phyloP scores from a whole-genome alignment of 2,329 filamentous ascomycete genomes.

The Plectosphaerella sp. region DNA sequence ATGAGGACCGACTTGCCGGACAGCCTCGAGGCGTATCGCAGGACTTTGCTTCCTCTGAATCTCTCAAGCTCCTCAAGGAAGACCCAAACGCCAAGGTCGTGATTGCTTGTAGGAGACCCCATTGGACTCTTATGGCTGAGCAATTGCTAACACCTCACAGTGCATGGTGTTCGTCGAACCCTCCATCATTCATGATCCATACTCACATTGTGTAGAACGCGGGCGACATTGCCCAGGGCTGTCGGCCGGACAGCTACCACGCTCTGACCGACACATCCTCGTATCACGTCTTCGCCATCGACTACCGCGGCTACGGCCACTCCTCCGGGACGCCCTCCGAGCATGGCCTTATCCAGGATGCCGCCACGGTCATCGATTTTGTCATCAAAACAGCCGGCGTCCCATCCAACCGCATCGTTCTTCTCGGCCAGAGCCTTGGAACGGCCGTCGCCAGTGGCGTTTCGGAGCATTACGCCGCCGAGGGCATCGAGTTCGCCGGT shows the following conservation, averaged over 20 bases:
- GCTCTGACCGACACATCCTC: slow-evolving; percentile 67
- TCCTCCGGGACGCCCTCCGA: slow-evolving; percentile 80
- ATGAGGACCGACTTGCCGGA: slow-evolving; percentile 59
- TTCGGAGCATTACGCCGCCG: slow-evolving; percentile 62
- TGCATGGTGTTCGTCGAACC: slow-evolving; percentile 54
- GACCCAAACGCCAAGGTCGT: slow-evolving; percentile 62
- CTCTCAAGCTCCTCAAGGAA: slow-evolving; percentile 57
- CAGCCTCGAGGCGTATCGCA: slow-evolving; percentile 43
- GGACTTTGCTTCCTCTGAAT: slow-evolving; percentile 52
- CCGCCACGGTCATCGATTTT: slow-evolving; percentile 68
- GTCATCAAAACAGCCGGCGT: slow-evolving; percentile 61
- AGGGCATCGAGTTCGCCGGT: slow-evolving; percentile 67
- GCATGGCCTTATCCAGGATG: slow-evolving; percentile 75
- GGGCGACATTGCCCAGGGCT: slow-evolving; percentile 75
- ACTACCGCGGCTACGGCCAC: slow-evolving; percentile 84
- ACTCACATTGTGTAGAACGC: slow-evolving; percentile 57
- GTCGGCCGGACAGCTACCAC: slow-evolving; percentile 74
- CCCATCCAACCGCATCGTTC: slow-evolving; percentile 66
- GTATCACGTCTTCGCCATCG: slow-evolving; percentile 80
- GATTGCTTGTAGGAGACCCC: slow-evolving; percentile 51
- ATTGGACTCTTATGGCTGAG: not conserved
- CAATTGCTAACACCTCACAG: slow-evolving; percentile 25
- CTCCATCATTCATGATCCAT: not conserved
- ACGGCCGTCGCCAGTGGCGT: slow-evolving; percentile 78
- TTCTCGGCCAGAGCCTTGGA: slow-evolving; percentile 84